Evolutionary conservation across 192 early-diverging fungal species (phyloP), one percentile per base, ranked within the genome.

Genomic region (Entophlyctis luteolus): DNA sequence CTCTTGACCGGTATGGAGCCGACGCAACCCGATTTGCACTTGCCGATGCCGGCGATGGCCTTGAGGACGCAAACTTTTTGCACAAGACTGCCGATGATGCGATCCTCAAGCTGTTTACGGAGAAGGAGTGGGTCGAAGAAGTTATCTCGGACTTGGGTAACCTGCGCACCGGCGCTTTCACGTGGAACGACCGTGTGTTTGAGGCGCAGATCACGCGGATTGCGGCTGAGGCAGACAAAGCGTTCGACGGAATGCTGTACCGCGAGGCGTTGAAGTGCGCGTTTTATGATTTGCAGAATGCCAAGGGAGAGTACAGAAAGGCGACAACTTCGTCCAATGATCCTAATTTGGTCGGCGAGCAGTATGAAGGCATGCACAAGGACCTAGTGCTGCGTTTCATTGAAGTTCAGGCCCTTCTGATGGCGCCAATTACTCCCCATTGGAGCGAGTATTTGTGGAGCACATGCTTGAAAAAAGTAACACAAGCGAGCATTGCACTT

Each of bases 1-100:
- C 90, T 16, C 75, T 91, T 34, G 82, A 86, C 33, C 88, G 84
- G 65, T 99, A 90, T 63, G 94, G 97, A 65, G 95, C 97, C 38
- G 97, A 99, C 73, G 97, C 95, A 34, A 92, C 92, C 8, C 89
- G 95, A 34, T 81, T 99, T 73, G 87, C 93, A 3, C 82, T 99
- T 65, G 97, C 97, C 47, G 94, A 95, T 81, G 93, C 97, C 35
- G 95, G 97, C 65, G 97, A 99, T 72, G 77, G 84, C 58, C 84
- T 93, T 49, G 94, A 98, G 67, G 97, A 99, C 80, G 97, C 97
- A 72, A 99, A 99, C 85, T 99, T 99, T 80, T 87, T 94, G 73
- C 90, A 94, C 69, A 71, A 87, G 4, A 96, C 90, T 28, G 95
- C 97, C 65, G 94, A 99, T 70, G 90, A 93, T 34, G 92, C 94